phyloP scores from a whole-genome alignment of 257 asterid species.

The Solanum virginianum region DNA sequence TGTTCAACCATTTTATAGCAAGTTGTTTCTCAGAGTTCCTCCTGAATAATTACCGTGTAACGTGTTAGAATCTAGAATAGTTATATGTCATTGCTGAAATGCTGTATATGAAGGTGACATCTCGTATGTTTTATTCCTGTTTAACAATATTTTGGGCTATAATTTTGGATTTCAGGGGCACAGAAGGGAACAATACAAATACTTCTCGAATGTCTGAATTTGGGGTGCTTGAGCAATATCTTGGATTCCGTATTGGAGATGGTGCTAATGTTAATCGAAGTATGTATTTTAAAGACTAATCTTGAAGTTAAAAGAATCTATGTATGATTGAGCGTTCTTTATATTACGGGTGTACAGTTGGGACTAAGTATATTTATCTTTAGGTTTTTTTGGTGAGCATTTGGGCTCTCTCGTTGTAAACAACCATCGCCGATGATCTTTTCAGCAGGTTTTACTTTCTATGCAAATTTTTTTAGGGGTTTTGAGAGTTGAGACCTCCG shows the following conservation, averaged over 20 bases:
- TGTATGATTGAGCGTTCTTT: neutral
- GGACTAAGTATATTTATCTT: neutral
- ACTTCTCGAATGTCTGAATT: slow-evolving; percentile 51
- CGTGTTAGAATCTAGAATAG: neutral
- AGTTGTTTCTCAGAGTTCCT: neutral
- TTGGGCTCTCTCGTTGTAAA: neutral
- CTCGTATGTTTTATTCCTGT: neutral
- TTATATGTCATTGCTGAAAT: neutral
- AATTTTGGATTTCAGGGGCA: slow-evolving; percentile 51
- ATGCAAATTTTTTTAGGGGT: neutral
- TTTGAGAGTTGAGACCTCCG: neutral
- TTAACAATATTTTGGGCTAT: neutral
- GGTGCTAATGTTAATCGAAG: slow-evolving; percentile 40
- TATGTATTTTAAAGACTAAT: slow-evolving; percentile 11
- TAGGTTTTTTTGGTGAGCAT: neutral
- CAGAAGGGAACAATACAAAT: slow-evolving; percentile 48
- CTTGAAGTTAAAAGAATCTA: neutral
- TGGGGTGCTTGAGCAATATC: slow-evolving; percentile 87
- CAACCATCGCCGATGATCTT: neutral
- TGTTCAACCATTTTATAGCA: neutral
- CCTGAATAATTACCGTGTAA: neutral
- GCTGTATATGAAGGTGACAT: neutral
- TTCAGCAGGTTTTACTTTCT: neutral
- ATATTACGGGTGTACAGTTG: neutral
- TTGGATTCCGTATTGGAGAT: slow-evolving; percentile 64